A percentile compares a stretch with the other conserved stretches of the same genome.
Conservation (phyloP, 2,329 filamentous ascomycete genomes). For the Colletotrichum spaethianum region DNA sequence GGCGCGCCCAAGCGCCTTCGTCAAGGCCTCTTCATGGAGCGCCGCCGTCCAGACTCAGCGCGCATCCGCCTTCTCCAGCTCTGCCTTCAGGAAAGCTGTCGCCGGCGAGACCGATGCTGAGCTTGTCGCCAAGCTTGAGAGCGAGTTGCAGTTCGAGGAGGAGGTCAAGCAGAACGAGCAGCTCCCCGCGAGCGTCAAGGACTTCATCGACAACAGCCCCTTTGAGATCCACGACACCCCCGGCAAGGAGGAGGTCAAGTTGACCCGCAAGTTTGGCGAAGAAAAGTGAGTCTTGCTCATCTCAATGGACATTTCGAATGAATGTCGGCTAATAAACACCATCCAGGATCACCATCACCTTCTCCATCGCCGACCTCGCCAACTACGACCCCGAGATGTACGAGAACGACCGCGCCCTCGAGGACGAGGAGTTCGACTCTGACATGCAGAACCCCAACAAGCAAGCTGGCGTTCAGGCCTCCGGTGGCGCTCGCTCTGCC, state of each 20-base stretch:
- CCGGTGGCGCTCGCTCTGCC: conserved; percentile 63
- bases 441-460: conserved; percentile 67
- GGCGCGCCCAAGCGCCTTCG: conserved; percentile 63
- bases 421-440: conserved; percentile 63
- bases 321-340: conserved; percentile 1
- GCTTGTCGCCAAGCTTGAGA: conserved; percentile 87
- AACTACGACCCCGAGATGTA: conserved; percentile 73
- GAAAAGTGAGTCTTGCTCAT: conserved; percentile 77
- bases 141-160: conserved; percentile 87
- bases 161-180: conserved; percentile 82
- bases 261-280: conserved; percentile 86
- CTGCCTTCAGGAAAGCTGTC: conserved; percentile 57
- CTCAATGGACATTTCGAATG: neutral
- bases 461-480: conserved; percentile 69
- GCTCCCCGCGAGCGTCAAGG: conserved; percentile 83
- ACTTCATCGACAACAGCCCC: conserved; percentile 88
- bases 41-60: conserved; percentile 55
- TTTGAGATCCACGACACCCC: conserved; percentile 87
- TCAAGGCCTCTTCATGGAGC: conserved; percentile 59
- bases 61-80: conserved; percentile 65
- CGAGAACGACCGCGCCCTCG: conserved; percentile 68
- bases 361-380: conserved; percentile 88
- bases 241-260: conserved; percentile 89
- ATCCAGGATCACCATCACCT: conserved; percentile 81
- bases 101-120: conserved; percentile 77